Conservation (phyloP, 441 rosid species). For the Syzygium malaccense region DNA sequence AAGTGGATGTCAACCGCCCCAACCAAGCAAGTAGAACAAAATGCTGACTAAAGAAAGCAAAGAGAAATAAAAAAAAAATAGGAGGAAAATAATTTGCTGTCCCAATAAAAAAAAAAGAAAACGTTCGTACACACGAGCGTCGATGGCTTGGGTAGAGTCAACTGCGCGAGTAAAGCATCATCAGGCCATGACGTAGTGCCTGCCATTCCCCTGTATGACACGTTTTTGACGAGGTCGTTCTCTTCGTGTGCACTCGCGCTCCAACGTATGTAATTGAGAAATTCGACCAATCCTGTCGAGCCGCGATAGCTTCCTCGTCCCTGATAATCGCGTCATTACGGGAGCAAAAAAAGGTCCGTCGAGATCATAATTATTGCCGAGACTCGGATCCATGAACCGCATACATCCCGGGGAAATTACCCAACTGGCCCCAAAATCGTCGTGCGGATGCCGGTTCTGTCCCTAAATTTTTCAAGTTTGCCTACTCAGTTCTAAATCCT, state of each 20-base stretch:
- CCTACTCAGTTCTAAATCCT: rapidly evolving
- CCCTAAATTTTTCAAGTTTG: rapidly evolving
- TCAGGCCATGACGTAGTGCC: not conserved
- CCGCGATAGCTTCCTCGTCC: not conserved
- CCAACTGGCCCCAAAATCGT: not conserved
- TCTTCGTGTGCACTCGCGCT: not conserved
- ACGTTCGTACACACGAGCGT: not conserved
- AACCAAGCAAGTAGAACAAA: not conserved
- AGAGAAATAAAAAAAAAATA: not conserved
- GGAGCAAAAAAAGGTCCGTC: no score
- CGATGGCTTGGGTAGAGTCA: not conserved
- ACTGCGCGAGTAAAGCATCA: not conserved
- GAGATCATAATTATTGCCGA: not conserved
- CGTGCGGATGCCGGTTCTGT: rapidly evolving
- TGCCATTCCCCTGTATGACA: not conserved
- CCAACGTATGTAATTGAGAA: not conserved
- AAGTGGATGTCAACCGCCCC: not conserved
- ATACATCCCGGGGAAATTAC: rapidly evolving
- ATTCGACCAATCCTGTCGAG: not conserved
- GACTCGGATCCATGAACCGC: not conserved
- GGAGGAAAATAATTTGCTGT: not conserved
- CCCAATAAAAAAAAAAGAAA: not conserved
- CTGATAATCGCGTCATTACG: not conserved
- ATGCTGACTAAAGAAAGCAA: not conserved
- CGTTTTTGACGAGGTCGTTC: not conserved